Evolutionary conservation across 257 asterid species (phyloP).

Genomic region (Plectranthus barbatus): DNA sequence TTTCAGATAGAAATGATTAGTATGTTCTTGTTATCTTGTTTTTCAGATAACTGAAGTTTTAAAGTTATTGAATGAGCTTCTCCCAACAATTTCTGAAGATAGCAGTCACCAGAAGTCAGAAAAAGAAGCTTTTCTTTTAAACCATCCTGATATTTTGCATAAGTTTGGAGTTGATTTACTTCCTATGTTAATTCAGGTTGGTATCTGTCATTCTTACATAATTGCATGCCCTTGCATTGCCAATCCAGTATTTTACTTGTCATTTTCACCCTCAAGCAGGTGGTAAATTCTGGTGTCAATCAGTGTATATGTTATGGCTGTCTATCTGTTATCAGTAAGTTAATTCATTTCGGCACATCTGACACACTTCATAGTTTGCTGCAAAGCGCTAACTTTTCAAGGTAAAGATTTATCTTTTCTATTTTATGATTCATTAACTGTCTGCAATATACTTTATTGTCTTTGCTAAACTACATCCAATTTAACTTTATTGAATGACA

Average conservation of each 20-base stretch:
- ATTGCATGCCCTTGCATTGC: neutral
- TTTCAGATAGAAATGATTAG: neutral
- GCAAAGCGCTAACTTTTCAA: conserved; percentile 56
- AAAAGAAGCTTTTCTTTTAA: conserved; percentile 56
- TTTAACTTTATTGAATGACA: conserved; percentile 22
- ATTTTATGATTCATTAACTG: neutral
- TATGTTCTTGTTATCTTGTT: conserved; percentile 10
- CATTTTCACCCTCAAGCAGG: conserved; percentile 47
- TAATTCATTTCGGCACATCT: conserved; percentile 66
- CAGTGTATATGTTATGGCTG: conserved; percentile 69
- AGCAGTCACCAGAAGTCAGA: conserved; percentile 40
- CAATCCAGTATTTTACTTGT: conserved; percentile 4
- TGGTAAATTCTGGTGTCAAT: conserved; percentile 82
- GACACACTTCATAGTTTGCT: conserved; percentile 58
- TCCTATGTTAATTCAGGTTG: conserved; percentile 75
- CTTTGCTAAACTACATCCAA: conserved; percentile 12
- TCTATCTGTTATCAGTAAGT: conserved; percentile 74
- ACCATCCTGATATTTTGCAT: conserved; percentile 63
- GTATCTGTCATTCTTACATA: conserved; percentile 13
- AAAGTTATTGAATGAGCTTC: conserved; percentile 80
- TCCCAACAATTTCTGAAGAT: conserved; percentile 47
- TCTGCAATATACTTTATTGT: neutral
- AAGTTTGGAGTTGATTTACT: conserved; percentile 81
- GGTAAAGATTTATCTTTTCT: conserved; percentile 40
- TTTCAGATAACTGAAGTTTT: conserved; percentile 65